These are phyloP conservation scores for Penicillium odoratum DNA, from an alignment of 495 filamentous ascomycete genomes.

Conservation along the genomic window DNA sequence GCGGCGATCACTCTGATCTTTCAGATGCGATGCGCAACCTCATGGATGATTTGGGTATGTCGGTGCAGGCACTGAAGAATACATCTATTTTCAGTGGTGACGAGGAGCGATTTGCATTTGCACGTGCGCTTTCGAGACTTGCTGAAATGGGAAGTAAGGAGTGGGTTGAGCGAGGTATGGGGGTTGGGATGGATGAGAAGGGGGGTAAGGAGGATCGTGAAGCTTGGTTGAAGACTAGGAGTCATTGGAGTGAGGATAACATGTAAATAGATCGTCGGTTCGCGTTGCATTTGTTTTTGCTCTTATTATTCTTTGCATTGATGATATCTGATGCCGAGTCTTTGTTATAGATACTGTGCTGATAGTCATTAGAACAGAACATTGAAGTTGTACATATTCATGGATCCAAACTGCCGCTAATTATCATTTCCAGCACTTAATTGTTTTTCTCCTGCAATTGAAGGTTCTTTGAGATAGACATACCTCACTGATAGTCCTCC, in stretches of 20 bases:
- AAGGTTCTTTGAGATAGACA: too few species aligned
- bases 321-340: too few species aligned
- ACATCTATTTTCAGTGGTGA: conserved; percentile 89
- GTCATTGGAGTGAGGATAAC: conserved; percentile 70
- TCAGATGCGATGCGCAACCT: conserved; percentile 82
- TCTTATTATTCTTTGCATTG: too few species aligned
- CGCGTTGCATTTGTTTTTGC: neutral
- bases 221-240: conserved; percentile 64
- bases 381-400: too few species aligned
- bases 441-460: too few species aligned
- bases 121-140: conserved; percentile 79
- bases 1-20: conserved; percentile 56
- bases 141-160: conserved; percentile 91
- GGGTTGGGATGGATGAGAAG: conserved; percentile 49
- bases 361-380: too few species aligned
- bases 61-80: conserved; percentile 80
- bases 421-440: too few species aligned
- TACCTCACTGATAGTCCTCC: too few species aligned
- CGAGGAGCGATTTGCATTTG: conserved; percentile 96
- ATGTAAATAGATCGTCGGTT: conserved; percentile 46
- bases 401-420: too few species aligned
- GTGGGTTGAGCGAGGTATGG: conserved; percentile 91
- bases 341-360: too few species aligned
- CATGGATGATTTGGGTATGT: conserved; percentile 92
- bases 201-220: conserved; percentile 63